phyloP scores from a whole-genome alignment of 495 filamentous ascomycete species.

The Annulohypoxylon nitens region DNA sequence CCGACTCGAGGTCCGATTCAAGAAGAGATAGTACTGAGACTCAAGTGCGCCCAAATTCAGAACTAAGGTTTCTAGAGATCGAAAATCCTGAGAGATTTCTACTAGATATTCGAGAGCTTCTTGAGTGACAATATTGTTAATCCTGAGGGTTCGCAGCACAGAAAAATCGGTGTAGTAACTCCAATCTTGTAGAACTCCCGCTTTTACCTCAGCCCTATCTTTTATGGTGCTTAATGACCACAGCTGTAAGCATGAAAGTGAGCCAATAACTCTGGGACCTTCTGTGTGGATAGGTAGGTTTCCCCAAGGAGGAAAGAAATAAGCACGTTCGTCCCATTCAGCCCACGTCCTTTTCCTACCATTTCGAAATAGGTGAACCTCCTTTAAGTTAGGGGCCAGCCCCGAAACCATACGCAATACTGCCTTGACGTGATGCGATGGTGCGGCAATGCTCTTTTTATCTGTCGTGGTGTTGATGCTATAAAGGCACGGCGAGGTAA shows the following conservation, averaged over 20 bases:
- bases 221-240: background rate
- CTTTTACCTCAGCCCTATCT: background rate
- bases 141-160: conserved; percentile 10
- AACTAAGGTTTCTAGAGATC: conserved; percentile 11
- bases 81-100: background rate
- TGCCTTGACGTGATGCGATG: background rate
- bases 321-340: background rate
- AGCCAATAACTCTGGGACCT: background rate
- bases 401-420: conserved; percentile 12
- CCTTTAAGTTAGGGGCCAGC: conserved; percentile 22
- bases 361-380: conserved; percentile 5
- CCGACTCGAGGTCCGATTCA: background rate
- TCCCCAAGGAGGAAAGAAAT: background rate
- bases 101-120: background rate
- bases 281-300: background rate
- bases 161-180: conserved; percentile 12
- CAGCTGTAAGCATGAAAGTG: conserved; percentile 17
- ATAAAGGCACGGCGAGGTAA: conserved; percentile 23
- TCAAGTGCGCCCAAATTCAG: background rate
- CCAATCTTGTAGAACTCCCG: background rate
- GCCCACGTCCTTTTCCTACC: background rate
- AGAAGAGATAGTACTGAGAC: background rate
- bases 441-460: background rate
- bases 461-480: background rate
- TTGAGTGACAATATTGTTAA: background rate